Conservation (phyloP, 345 rosid species). For the Pugionium dolabratum region DNA sequence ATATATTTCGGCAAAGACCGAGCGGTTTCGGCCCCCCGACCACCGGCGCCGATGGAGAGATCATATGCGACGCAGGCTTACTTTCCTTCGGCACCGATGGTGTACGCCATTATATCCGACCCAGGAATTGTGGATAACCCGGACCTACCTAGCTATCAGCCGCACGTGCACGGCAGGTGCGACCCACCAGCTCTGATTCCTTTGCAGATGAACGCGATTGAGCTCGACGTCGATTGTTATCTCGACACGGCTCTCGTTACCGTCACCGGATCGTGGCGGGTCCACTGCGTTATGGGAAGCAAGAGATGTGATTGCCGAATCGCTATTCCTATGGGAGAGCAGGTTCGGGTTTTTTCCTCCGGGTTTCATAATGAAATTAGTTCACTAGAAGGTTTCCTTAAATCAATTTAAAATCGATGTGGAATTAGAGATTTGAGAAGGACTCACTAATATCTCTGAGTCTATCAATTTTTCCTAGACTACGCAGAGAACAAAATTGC, state of each 20-base stretch:
- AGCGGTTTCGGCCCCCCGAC: constrained; percentile 63
- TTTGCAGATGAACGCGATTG: constrained; percentile 73
- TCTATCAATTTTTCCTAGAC: neutral
- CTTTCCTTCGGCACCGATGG: constrained; percentile 81
- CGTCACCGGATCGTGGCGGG: constrained; percentile 72
- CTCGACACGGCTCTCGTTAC: constrained; percentile 64
- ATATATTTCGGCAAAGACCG: constrained; percentile 80
- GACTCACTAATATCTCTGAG: neutral
- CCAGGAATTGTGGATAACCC: constrained; percentile 92
- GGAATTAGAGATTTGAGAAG: neutral
- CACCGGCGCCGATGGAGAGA: constrained; percentile 57
- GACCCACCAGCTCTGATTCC: constrained; percentile 93
- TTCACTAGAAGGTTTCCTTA: neutral
- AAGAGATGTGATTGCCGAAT: constrained; percentile 78
- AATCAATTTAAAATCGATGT: neutral
- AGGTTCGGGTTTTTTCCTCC: constrained; percentile 44
- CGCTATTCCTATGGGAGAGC: constrained; percentile 88
- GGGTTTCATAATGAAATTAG: neutral
- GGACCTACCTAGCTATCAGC: constrained; percentile 94
- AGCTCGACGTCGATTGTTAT: constrained; percentile 60
- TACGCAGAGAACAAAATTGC: neutral
- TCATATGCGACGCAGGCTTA: neutral
- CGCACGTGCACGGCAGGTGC: constrained; percentile 88
- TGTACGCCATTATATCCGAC: constrained; percentile 74
- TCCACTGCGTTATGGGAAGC: constrained; percentile 94